A percentile compares a stretch with the other conserved stretches of the same genome.
Conservation (phyloP, 345 rosid species). For the Populus tremula region DNA sequence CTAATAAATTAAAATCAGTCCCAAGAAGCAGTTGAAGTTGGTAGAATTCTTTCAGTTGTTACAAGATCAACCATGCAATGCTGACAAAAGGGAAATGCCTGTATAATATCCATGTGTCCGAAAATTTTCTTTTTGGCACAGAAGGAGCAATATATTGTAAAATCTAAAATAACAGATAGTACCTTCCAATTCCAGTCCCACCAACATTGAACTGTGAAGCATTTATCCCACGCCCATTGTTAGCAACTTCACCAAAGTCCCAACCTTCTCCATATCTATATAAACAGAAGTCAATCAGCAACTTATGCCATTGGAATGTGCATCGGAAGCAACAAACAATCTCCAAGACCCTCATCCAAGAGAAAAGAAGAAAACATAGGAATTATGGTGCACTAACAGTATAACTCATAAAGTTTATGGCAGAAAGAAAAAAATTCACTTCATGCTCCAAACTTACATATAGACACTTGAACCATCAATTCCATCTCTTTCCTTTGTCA, state of each 20-base stretch:
- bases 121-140: not conserved
- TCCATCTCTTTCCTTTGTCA: slow-evolving; percentile 70
- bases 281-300: slow-evolving; percentile 10
- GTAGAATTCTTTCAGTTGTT: not conserved
- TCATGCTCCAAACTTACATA: slow-evolving; percentile 46
- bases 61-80: slow-evolving; percentile 1
- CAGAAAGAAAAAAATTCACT: not conserved
- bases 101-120: not conserved
- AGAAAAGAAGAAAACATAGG: not conserved
- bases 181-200: slow-evolving; percentile 96
- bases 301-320: not conserved
- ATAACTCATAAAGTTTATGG: not conserved
- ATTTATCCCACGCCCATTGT: slow-evolving; percentile 87
- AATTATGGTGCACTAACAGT: not conserved
- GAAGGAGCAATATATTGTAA: not conserved
- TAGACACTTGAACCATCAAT: slow-evolving; percentile 79
- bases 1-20: not conserved
- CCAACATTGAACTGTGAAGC: slow-evolving; percentile 74
- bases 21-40: not conserved
- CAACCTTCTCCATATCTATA: slow-evolving; percentile 96
- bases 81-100: not conserved
- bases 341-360: not conserved
- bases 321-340: slow-evolving; percentile 3
- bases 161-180: slow-evolving; percentile 11
- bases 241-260: slow-evolving; percentile 98